A percentile compares a stretch with the other conserved stretches of the same genome.
Conservation (phyloP, 2,329 filamentous ascomycete species). For the Colletotrichum eremochloae region DNA sequence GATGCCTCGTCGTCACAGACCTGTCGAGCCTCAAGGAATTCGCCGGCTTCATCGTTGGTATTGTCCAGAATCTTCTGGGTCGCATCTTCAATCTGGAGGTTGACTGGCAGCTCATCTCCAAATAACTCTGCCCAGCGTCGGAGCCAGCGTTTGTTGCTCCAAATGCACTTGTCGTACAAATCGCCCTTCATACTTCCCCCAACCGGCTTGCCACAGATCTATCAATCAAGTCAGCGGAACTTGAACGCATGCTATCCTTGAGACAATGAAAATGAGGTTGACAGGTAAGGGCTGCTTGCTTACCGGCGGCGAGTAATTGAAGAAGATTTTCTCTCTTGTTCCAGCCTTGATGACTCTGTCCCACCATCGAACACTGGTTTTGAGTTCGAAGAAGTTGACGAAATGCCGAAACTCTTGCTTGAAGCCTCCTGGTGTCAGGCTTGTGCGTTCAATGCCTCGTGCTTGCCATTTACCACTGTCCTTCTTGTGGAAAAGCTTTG, state of each 20-base stretch:
- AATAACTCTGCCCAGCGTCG: conserved; percentile 31
- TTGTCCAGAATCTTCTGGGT: conserved; percentile 9
- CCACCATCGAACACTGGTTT: conserved; percentile 72
- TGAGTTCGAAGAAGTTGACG: conserved; percentile 67
- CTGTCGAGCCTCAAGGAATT: neutral
- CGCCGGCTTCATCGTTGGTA: conserved; percentile 5
- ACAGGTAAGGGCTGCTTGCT: conserved; percentile 46
- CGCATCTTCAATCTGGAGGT: conserved; percentile 15
- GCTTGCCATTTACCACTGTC: conserved; percentile 42
- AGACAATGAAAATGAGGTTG: neutral
- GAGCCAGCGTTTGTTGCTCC: conserved; percentile 25
- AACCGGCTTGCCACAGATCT: conserved; percentile 40
- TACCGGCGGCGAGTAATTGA: conserved; percentile 64
- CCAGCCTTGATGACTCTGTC: conserved; percentile 58
- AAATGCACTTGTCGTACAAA: conserved; percentile 21
- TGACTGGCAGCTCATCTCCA: conserved; percentile 31
- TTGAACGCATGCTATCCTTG: neutral
- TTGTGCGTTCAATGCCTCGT: conserved; percentile 51
- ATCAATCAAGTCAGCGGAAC: neutral
- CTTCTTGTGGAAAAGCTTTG: conserved; percentile 61
- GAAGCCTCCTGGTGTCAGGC: conserved; percentile 55
- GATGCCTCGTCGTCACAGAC: neutral
- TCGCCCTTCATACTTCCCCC: conserved; percentile 17
- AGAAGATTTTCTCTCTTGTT: conserved; percentile 50
- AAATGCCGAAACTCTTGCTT: conserved; percentile 64